phyloP scores from a whole-genome alignment of 371 early-diverging fungal genomes.

The Capillidium heterosporum region DNA sequence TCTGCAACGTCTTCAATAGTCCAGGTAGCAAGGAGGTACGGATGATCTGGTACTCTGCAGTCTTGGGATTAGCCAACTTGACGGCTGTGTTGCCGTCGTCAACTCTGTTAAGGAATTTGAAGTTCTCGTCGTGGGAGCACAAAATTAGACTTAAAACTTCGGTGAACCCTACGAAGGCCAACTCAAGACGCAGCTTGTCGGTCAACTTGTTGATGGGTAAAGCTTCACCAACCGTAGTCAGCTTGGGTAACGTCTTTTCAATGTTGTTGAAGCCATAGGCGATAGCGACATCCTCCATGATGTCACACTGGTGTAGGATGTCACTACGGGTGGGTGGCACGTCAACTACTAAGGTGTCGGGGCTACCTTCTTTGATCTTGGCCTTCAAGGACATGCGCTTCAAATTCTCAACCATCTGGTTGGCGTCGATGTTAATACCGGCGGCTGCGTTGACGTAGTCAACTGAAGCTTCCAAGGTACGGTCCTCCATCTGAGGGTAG shows the following conservation, averaged over 20 bases:
- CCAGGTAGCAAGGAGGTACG: conserved; percentile 92
- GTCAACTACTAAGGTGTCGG: conserved; percentile 48
- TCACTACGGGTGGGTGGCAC: conserved; percentile 92
- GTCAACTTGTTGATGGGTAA: conserved; percentile 88
- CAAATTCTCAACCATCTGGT: conserved; percentile 61
- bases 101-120: conserved; percentile 56
- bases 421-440: conserved; percentile 45
- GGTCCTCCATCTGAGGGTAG: conserved; percentile 56
- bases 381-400: conserved; percentile 76
- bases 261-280: conserved; percentile 98
- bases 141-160: conserved; percentile 93
- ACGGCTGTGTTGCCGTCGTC: conserved; percentile 71
- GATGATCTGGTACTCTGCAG: conserved; percentile 84
- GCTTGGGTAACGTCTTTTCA: conserved; percentile 53
- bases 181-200: conserved; percentile 75
- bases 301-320: conserved; percentile 93
- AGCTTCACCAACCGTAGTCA: conserved; percentile 76
- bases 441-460: conserved; percentile 78
- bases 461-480: conserved; percentile 46
- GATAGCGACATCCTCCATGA: conserved; percentile 99
- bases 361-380: conserved; percentile 28
- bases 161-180: conserved; percentile 87
- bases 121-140: conserved; percentile 96
- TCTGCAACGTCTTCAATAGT: conserved; percentile 83
- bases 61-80: conserved; percentile 89